These are phyloP conservation scores for Biscutella auriculata DNA, from an alignment of 441 rosid species.

Conservation along the genomic window DNA sequence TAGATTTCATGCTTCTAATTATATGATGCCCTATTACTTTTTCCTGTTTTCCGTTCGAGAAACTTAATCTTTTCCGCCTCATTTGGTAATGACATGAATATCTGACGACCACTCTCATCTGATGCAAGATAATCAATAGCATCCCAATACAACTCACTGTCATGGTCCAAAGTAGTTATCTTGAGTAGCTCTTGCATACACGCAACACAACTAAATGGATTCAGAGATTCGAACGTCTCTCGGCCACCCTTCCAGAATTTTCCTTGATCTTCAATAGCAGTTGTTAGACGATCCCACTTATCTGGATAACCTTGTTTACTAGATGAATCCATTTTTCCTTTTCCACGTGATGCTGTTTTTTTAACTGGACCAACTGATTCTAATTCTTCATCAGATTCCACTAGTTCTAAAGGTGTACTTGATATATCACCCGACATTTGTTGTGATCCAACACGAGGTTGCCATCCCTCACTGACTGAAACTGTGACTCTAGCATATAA, in stretches of 20 bases:
- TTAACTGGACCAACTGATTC: background rate
- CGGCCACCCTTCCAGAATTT: background rate
- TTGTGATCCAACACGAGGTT: background rate
- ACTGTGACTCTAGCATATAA: background rate
- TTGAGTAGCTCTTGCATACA: background rate
- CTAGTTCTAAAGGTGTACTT: background rate
- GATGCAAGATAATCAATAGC: too few species aligned
- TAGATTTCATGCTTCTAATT: too few species aligned
- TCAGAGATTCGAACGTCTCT: background rate
- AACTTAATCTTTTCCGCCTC: too few species aligned
- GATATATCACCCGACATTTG: background rate
- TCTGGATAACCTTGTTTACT: background rate
- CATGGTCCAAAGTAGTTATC: background rate
- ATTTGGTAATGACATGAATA: too few species aligned
- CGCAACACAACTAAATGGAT: background rate
- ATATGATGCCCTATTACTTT: too few species aligned
- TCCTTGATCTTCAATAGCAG: background rate
- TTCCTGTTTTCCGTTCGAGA: too few species aligned
- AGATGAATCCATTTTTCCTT: background rate
- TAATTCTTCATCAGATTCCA: background rate
- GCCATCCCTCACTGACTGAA: background rate
- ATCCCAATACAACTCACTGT: too few species aligned
- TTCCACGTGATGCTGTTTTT: background rate
- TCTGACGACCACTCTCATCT: too few species aligned
- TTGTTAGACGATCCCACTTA: background rate